phyloP scores from a whole-genome alignment of 2,329 filamentous ascomycete species.

The Huntiella bhutanensis region DNA sequence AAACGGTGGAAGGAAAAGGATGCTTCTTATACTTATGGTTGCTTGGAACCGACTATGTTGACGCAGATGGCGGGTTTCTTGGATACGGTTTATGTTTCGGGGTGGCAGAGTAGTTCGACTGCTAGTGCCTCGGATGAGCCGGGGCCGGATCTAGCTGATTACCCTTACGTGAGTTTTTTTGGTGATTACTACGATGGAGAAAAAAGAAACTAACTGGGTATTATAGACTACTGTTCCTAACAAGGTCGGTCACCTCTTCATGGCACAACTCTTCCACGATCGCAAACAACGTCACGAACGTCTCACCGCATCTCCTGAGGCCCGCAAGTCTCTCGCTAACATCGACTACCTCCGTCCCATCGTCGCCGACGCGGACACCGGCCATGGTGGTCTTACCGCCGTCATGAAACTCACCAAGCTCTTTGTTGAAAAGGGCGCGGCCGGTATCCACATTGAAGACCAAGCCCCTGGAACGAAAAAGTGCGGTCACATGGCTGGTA shows the following conservation, averaged over 20 bases:
- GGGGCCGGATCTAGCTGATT: conserved; percentile 92
- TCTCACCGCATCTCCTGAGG: conserved; percentile 51
- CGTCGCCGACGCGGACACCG: conserved; percentile 90
- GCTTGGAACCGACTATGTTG: conserved; percentile 93
- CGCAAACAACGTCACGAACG: conserved; percentile 96
- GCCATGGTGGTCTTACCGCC: conserved; percentile 91
- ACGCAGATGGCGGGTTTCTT: conserved; percentile 99
- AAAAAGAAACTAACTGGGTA: not conserved
- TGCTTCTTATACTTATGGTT: conserved; percentile 89
- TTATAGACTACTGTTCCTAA: conserved; percentile 83
- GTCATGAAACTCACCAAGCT: conserved; percentile 99
- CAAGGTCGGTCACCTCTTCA: conserved; percentile 94
- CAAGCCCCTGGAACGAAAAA: conserved; percentile 98
- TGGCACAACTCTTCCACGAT: conserved; percentile 98
- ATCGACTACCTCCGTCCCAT: conserved; percentile 91
- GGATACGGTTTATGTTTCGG: conserved; percentile 95
- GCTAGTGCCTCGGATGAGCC: conserved; percentile 90
- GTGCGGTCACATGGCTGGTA: conserved; percentile 98
- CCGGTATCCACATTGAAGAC: conserved; percentile 96
- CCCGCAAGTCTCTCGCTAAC: conserved; percentile 57
- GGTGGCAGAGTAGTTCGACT: conserved; percentile 96
- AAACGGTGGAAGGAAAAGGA: conserved; percentile 55
- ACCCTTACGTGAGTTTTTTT: conserved; percentile 53
- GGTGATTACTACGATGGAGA: not conserved
- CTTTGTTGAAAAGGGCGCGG: conserved; percentile 89